Base-by-base conservation (phyloP, 805 yeast species). In the Saccharomycopsis sp. region DNA sequence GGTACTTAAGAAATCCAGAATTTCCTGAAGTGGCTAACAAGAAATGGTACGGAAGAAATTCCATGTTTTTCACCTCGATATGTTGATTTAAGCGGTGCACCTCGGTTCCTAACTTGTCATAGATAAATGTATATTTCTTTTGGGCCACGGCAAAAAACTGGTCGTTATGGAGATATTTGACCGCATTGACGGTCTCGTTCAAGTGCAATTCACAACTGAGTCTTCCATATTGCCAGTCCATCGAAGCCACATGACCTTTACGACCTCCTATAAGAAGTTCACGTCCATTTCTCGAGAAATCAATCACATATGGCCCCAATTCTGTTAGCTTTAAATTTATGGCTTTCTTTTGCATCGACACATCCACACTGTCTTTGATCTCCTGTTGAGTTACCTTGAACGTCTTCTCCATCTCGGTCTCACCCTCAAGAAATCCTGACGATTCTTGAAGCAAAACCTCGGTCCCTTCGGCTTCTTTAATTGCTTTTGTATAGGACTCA, bases 111-210 rank as follows among this genome's bases (percentile, higher is more conserved):
- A 85, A 83, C 64, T 86, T 85, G 72, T 94, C 97, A 71, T 94
- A 94, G 42, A 94, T 88, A 70, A 86, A 94, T 0, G 94, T 88
- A 72, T 93, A 89, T 70, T 90, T 92, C 73, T 91, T 92, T 73
- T 94, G 99, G 1, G 99, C 98, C 17, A 86, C 97, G 0, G 99
- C 99, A 74, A 89, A 91, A 72, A 77, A 91, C 72, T 91, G 97
- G 68, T 92, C 96, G 68, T 87, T 91, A 67, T 93, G 97, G 62
- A 94, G 76, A 73, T 87, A 91, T 67, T 91, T 88, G 24, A 92
- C 97, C 1, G 92, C 94, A 67, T 89, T 82, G 9, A 92, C 89
- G 0, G 97, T 90, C 73, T 94, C 99, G 67, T 87, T 85, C 22
- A 94, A 75, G 67, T 89, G 83, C 57, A 94, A 71, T 70, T 94